Evolutionary conservation across 2,329 filamentous ascomycete species (phyloP), one percentile per base, ranked within the genome.

Genomic region (Apiospora saccharicola): DNA sequence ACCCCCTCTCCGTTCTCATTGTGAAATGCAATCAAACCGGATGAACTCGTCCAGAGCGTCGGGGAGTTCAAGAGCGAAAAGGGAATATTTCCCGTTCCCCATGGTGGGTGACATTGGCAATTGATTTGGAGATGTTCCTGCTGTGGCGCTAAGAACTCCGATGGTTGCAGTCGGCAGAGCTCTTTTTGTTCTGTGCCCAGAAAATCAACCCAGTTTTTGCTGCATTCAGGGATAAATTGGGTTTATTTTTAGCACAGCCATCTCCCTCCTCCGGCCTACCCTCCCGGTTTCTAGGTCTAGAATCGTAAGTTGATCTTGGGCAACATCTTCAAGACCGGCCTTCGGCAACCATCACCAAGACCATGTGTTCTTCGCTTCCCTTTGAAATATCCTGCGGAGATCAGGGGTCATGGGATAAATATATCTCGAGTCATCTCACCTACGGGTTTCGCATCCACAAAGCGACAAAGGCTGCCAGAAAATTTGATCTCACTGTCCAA

Each of bases 231-330:
- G 57, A 24, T 22, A 64, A 64, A 41, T n/a, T 64, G 10, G 30
- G 12, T 64, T 64, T 64, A 64, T 64, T 64, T 64, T 64, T 64
- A 64, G 57, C 57, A 64, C 57, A n/a, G 19, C 30, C 53, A 37
- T 41, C 53, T 30, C 53, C 53, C 53, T 41, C 53, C 53, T 37
- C 22, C 53, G 26, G 53, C 53, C 26, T 26, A 37, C 37, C 22
- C 34, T 41, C 34, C 30, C 34, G 19, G 7, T 64, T 64, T 22
- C 2, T 22, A 64, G 57, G 34, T 41, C 57, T 64, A 64, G 57
- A 41, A 64, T 41, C 57, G 34, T 37, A 5, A 37, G 22, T 41
- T 37, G 57, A 64, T 19, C 19, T 64, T 22, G 1, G 34, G 19
- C n/a, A 64, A 37, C 53, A n/a, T 61, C 16, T 61, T 37, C 30